Evolutionary conservation across 2,329 filamentous ascomycete species (phyloP), one percentile per base, ranked within the genome.

Genomic region (Macrophomina phaseolina): DNA sequence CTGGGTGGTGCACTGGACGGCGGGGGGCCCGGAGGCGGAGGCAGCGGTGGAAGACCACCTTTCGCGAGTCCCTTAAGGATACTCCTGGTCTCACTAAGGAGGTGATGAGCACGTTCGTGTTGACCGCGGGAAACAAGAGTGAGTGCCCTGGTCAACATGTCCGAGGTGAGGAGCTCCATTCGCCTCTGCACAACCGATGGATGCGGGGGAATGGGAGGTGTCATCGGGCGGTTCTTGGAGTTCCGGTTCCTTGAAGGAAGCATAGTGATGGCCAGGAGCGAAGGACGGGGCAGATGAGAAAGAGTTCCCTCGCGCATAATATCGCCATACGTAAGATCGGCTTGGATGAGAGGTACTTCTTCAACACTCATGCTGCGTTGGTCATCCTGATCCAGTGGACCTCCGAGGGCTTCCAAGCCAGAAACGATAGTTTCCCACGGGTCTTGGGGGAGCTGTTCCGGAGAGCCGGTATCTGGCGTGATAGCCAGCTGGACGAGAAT

Each of bases 391-490:
- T 98, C 95, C 58, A 93, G 83, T 0, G 93, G 89, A 1, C 94
- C 95, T 28, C 95, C 93, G 2, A 99, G 86, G 3, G 94, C 95
- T 80, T 99, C 95, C 11, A 99, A 82, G 0, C 94, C 94, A 5
- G 95, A 98, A 23, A 99, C 93, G 68, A 99, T 94, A 60, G 92
- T 95, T 79, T 98, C 95, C 95, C 95, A 99, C 0, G 94, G 90
- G 75, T 99, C 95, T 74, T 97, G 92, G 6, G 94, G 94, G 48
- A 96, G 84, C 73, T 92, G 89, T 69, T 99, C 95, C 68, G 93
- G 91, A 0, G 87, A 86, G 1, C 90, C 85, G 69, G 87, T 95
- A 76, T 99, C 95, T 0, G 95, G 93, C 40, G 92, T 85, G 71
- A 99, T 97, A 36, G 94, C 92, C 5, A 99, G 86, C 78, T 99